A percentile compares a stretch with the other conserved stretches of the same genome.
phyloP scores from a whole-genome alignment of 2,329 filamentous ascomycete genomes.

The Ophiostoma populinum region DNA sequence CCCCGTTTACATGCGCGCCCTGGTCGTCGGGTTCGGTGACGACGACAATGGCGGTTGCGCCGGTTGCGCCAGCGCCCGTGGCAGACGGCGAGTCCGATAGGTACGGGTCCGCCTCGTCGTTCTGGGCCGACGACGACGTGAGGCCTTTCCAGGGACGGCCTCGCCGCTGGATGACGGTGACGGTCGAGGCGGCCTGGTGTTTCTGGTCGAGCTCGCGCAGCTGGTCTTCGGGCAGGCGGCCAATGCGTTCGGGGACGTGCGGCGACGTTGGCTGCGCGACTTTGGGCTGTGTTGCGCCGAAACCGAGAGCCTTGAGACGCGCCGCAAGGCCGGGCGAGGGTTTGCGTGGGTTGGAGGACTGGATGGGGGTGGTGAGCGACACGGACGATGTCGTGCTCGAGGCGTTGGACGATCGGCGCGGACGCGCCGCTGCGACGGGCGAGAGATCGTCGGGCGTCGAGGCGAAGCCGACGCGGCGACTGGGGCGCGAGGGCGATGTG shows the following conservation, averaged over 20 bases:
- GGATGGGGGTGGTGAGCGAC: constrained; percentile 5
- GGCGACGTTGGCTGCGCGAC: constrained; percentile 19
- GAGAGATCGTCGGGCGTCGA: not conserved
- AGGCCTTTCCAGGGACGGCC: constrained; percentile 58
- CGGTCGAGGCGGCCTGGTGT: constrained; percentile 37
- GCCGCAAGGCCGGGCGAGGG: constrained; percentile 48
- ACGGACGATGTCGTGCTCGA: constrained; percentile 12
- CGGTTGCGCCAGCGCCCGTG: not conserved
- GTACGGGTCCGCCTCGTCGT: not conserved
- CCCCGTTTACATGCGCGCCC: not conserved
- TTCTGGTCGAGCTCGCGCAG: constrained; percentile 51
- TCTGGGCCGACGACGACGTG: constrained; percentile 18
- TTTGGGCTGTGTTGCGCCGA: constrained; percentile 27
- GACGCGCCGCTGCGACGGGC: not conserved
- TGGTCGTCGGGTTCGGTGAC: constrained; percentile 5
- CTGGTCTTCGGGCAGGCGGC: constrained; percentile 53
- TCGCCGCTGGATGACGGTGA: constrained; percentile 40
- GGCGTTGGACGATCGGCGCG: not conserved
- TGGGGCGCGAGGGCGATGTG: constrained; percentile 7
- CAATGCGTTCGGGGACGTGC: constrained; percentile 30
- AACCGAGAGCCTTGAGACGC: constrained; percentile 46
- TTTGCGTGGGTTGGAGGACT: constrained; percentile 26
- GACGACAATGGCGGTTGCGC: constrained; percentile 5
- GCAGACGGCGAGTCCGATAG: not conserved
- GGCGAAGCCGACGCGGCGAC: constrained; percentile 10